phyloP scores from a whole-genome alignment of 1,284 basidiomycete genomes.

The Ustanciosporium gigantosporum region DNA sequence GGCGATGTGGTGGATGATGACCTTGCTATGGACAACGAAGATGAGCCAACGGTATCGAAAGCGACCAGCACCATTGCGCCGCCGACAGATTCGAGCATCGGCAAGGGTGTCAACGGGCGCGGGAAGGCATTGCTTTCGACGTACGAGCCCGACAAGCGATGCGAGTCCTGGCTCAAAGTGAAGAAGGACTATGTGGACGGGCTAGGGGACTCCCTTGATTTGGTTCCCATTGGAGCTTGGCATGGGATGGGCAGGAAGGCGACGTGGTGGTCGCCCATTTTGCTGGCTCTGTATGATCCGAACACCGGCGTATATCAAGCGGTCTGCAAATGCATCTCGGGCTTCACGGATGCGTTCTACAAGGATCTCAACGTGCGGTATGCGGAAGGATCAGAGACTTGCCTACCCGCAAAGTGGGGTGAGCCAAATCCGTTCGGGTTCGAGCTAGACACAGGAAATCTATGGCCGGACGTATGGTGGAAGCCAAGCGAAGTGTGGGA shows the following conservation, averaged over 20 bases:
- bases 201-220: constrained; percentile 64
- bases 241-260: constrained; percentile 90
- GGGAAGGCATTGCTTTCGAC: constrained; percentile 80
- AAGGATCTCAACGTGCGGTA: constrained; percentile 60
- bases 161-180: constrained; percentile 61
- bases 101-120: constrained; percentile 50
- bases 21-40: constrained; percentile 43
- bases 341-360: constrained; percentile 86
- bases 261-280: constrained; percentile 88
- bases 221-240: constrained; percentile 68
- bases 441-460: constrained; percentile 35
- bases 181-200: constrained; percentile 78
- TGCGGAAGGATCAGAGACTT: constrained; percentile 28
- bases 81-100: constrained; percentile 8
- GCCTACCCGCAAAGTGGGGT: constrained; percentile 41
- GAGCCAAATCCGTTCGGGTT: too few species aligned
- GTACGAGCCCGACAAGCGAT: constrained; percentile 73
- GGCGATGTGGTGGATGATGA: constrained; percentile 48
- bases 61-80: not conserved
- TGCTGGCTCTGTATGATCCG: constrained; percentile 77
- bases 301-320: constrained; percentile 70
- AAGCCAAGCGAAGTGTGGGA: constrained; percentile 73
- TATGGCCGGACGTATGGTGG: constrained; percentile 75
- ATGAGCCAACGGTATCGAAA: constrained; percentile 18
- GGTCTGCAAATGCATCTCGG: constrained; percentile 64